Base-by-base conservation (phyloP, 371 early-diverging fungal species). In the Amoeboradix gromovi region DNA sequence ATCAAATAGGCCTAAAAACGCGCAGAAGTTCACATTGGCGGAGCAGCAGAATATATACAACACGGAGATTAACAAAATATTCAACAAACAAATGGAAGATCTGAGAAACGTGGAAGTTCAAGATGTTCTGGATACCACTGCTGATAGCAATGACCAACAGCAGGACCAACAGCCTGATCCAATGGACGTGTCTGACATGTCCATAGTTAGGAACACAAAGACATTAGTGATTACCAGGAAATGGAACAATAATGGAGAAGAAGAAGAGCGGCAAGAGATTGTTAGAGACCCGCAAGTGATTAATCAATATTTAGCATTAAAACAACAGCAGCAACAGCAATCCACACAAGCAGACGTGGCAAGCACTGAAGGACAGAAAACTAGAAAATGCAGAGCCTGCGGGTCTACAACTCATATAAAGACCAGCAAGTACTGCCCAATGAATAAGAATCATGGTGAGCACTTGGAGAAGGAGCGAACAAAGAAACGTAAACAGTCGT, bases 11-110 rank as follows among this genome's bases (percentile, higher is more conserved):
- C 88, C 87, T 16, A 89, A 90, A 76, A 88, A 85, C 74, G 88
- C 86, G 0, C 92, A 90, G 75, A 79, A 88, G 65, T 92, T 89
- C 77, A 88, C 88, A 69, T 89, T 94, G 27, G 87, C 91, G 28
- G 95, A 95, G 71, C 95, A 95, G 75, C 91, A 93, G 75, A 86
- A 87, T 71, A 87, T 90, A 17, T 96, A 97, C 76, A 79, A 83
- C 71, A 88, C 89, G 73, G 95, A 96, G 78, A 83, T 84, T 68
- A 70, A 71, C 29, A 82, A 90, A 48, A 93, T 95, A 67, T 95
- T 97, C 96, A 89, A 87, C 69, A 85, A 86, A 22, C 98, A 98
- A 74, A 79, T 83, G 31, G 74, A 78, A 29, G 76, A 90, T 0
- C 75, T 94, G 28, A 79, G 85, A 32, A 16, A 17, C 17, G 28